Conservation (phyloP, 108 stramenopile genomes). For the Cyclotella cryptica region DNA sequence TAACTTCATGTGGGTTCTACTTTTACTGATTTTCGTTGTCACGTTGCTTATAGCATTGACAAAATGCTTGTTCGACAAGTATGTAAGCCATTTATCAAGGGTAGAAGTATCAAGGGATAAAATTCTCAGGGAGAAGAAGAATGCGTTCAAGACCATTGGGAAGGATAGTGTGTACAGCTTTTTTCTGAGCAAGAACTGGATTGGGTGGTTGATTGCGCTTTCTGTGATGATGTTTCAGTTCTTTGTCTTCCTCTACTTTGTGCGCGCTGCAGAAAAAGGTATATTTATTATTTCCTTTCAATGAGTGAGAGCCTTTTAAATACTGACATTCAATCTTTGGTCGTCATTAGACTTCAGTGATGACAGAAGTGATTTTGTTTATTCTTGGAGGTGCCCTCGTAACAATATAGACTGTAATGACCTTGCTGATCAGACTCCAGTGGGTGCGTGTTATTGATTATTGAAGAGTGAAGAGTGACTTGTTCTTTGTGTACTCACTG, state of each 20-base stretch:
- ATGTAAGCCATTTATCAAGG: background rate
- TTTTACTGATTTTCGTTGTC: background rate
- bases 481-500: no score
- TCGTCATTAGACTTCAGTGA: slow-evolving; percentile 9
- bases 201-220: slow-evolving; percentile 20
- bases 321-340: background rate
- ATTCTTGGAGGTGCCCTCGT: slow-evolving; percentile 31
- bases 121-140: slow-evolving; percentile 3
- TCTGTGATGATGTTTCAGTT: slow-evolving; percentile 9
- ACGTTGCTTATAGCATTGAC: background rate
- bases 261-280: slow-evolving; percentile 21
- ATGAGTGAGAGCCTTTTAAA: background rate
- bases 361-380: slow-evolving; percentile 24
- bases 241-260: slow-evolving; percentile 12
- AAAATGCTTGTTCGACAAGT: background rate
- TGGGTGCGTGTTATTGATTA: background rate
- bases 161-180: slow-evolving; percentile 24
- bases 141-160: slow-evolving; percentile 16
- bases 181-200: slow-evolving; percentile 23
- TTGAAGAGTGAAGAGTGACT: no score
- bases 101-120: background rate
- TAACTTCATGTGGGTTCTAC: background rate
- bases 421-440: slow-evolving; percentile 5
- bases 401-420: slow-evolving; percentile 19
- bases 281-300: background rate